Evolutionary conservation across 2,329 filamentous ascomycete genomes (phyloP).

Genomic region (Neofusicoccum parvum): DNA sequence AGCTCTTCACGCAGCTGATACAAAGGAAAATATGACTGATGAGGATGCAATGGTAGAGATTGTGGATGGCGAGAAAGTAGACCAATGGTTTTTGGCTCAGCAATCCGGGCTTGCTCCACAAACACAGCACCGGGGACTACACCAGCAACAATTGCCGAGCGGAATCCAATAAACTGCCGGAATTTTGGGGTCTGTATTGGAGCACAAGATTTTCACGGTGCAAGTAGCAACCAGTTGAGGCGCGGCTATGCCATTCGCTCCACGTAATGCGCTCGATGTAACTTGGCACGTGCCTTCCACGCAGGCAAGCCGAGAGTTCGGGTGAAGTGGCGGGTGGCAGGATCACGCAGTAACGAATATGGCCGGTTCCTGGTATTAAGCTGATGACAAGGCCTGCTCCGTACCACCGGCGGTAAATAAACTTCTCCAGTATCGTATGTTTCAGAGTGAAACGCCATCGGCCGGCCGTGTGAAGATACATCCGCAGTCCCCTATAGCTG

Average conservation of each 20-base stretch:
- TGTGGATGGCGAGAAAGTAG: too few species aligned
- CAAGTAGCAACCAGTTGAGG: background rate
- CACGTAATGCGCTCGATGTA: background rate
- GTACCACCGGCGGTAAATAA: too few species aligned
- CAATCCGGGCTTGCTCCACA: background rate
- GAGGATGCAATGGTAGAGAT: too few species aligned
- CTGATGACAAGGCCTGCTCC: background rate
- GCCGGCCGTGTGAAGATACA: background rate
- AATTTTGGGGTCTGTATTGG: too few species aligned
- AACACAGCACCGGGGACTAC: background rate
- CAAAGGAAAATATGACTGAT: too few species aligned
- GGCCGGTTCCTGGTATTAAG: too few species aligned
- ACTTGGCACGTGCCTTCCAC: background rate
- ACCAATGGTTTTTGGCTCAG: too few species aligned
- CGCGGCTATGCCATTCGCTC: background rate
- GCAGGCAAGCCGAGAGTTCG: background rate
- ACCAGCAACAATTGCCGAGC: background rate
- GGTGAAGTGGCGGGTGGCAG: background rate
- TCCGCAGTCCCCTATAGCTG: too few species aligned
- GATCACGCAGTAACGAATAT: background rate
- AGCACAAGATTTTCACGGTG: too few species aligned
- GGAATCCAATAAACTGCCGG: too few species aligned
- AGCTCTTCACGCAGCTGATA: too few species aligned
- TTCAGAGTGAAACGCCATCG: background rate
- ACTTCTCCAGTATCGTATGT: background rate